Percentiles rank a stretch among this genome's conserved stretches.
These are phyloP conservation scores for Trichoderma harzianum DNA, from an alignment of 2,329 filamentous ascomycete genomes.

Conservation along the genomic window DNA sequence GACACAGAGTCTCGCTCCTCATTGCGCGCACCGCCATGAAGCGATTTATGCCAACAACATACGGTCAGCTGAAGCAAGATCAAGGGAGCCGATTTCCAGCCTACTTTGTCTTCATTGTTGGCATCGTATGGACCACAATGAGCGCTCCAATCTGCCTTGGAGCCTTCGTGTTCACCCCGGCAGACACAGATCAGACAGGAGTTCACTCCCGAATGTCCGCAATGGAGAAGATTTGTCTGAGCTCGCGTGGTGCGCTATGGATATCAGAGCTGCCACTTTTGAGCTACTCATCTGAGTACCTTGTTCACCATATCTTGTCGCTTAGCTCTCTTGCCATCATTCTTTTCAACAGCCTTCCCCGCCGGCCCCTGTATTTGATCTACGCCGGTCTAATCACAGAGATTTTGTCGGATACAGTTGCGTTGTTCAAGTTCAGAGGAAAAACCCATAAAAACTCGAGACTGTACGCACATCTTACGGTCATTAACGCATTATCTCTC, in stretches of 20 bases:
- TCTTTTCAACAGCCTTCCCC: not conserved
- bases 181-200: not conserved
- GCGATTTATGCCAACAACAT: not conserved
- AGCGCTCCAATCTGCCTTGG: not conserved
- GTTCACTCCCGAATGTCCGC: not conserved
- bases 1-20: not conserved
- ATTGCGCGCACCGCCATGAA: not conserved
- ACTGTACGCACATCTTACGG: not conserved
- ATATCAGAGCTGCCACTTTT: not conserved
- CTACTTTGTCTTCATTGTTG: not conserved
- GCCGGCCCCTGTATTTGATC: not conserved
- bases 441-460: not conserved
- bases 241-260: not conserved
- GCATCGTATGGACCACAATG: not conserved
- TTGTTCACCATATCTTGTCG: not conserved
- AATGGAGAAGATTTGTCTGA: not conserved
- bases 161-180: not conserved
- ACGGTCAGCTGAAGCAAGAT: not conserved
- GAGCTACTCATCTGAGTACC: not conserved
- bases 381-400: not conserved
- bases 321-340: not conserved
- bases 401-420: not conserved
- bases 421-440: not conserved
- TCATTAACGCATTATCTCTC: not conserved
- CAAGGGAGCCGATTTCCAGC: not conserved